A percentile compares a stretch with the other conserved stretches of the same genome.
phyloP scores from a whole-genome alignment of 345 rosid genomes.

The Euclidium syriacum region DNA sequence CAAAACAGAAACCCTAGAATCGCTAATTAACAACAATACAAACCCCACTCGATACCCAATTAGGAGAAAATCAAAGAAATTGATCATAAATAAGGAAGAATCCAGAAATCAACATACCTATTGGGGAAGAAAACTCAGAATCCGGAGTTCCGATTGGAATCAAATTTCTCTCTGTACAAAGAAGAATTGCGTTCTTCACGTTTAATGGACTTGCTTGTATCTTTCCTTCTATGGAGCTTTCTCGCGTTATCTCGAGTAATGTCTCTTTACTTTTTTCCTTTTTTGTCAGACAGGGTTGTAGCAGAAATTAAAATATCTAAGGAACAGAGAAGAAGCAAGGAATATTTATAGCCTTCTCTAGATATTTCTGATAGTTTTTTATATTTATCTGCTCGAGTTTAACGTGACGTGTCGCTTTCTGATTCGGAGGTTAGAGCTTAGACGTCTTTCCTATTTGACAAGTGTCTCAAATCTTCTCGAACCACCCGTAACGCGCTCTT shows the following conservation, averaged over 20 bases:
- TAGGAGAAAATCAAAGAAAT: neutral
- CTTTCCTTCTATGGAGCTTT: neutral
- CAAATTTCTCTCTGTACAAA: neutral
- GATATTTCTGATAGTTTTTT: constrained; percentile 12
- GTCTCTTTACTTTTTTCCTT: neutral
- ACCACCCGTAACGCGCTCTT: constrained; percentile 10
- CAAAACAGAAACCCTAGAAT: neutral
- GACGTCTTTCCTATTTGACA: neutral
- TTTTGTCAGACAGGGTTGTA: neutral
- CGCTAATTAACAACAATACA: neutral
- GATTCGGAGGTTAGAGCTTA: neutral
- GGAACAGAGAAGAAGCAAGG: neutral
- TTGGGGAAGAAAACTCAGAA: neutral
- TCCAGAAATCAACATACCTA: constrained; percentile 12
- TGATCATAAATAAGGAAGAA: neutral
- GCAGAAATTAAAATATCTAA: constrained; percentile 4
- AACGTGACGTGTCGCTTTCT: neutral
- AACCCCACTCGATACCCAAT: neutral
- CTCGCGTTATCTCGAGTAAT: neutral
- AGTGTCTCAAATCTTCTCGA: constrained; percentile 30
- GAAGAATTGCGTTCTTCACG: neutral
- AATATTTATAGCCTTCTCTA: constrained; percentile 25
- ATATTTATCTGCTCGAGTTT: neutral
- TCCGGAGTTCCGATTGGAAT: neutral
- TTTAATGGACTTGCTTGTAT: neutral